phyloP scores from a whole-genome alignment of 2,329 filamentous ascomycete genomes.

The Leptographium wingfieldii region DNA sequence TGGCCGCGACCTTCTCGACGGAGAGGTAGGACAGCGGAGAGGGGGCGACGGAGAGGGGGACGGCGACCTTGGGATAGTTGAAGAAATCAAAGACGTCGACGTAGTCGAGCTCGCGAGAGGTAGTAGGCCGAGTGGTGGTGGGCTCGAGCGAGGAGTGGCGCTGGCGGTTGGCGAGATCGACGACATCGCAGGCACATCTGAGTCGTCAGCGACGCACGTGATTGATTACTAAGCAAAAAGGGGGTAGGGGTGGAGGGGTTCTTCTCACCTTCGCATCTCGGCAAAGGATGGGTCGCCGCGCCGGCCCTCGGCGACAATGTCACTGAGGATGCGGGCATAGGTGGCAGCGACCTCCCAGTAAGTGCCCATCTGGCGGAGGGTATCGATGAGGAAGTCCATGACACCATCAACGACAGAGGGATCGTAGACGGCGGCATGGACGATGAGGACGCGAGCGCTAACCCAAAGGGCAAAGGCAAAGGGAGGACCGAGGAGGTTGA shows the following conservation, averaged over 20 bases:
- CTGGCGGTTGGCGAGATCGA: slow-evolving; percentile 76
- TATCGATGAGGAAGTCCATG: slow-evolving; percentile 72
- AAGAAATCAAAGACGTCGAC: slow-evolving; percentile 90
- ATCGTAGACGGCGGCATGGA: slow-evolving; percentile 55
- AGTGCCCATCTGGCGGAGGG: slow-evolving; percentile 64
- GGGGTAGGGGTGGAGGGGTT: neutral
- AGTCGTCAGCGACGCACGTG: neutral
- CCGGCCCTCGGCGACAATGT: slow-evolving; percentile 43
- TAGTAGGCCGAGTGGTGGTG: slow-evolving; percentile 54
- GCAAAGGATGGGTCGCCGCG: neutral
- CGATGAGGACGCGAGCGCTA: slow-evolving; percentile 69
- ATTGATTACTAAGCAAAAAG: neutral
- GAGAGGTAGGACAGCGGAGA: neutral
- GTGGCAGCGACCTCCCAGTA: slow-evolving; percentile 79
- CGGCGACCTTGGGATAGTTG: slow-evolving; percentile 57
- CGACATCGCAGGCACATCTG: slow-evolving; percentile 60
- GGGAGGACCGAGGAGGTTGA: slow-evolving; percentile 72
- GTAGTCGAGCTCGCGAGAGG: slow-evolving; percentile 74
- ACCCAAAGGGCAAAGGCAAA: slow-evolving; percentile 93
- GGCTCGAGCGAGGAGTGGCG: slow-evolving; percentile 42
- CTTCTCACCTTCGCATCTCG: neutral
- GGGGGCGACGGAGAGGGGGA: slow-evolving; percentile 30
- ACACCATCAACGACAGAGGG: slow-evolving; percentile 47
- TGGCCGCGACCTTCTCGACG: neutral
- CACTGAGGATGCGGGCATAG: slow-evolving; percentile 65